These are phyloP conservation scores for Eucalyptus pauciflora DNA, from an alignment of 345 rosid species.

Conservation along the genomic window DNA sequence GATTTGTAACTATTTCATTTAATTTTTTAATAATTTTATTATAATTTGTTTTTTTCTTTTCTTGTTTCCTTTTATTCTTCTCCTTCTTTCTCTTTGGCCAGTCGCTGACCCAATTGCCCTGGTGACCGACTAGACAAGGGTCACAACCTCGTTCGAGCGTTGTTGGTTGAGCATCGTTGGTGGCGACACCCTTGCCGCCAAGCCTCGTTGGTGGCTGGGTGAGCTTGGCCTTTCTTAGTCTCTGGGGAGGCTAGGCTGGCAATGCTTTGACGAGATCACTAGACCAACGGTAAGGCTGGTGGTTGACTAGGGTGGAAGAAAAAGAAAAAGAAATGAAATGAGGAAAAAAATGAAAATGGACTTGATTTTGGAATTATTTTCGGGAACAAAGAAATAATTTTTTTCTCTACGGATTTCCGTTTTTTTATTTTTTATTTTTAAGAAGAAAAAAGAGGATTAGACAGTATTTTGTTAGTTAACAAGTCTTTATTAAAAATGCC, in stretches of 20 bases:
- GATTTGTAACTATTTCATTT: too few species aligned
- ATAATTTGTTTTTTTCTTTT: fast-evolving
- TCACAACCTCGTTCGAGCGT: fast-evolving
- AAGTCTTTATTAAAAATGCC: too few species aligned
- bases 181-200: fast-evolving
- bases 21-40: too few species aligned
- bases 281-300: too few species aligned
- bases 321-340: fast-evolving
- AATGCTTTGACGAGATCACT: too few species aligned
- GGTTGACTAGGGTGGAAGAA: too few species aligned
- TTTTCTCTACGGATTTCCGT: fast-evolving
- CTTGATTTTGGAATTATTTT: fast-evolving
- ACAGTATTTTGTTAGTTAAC: too few species aligned
- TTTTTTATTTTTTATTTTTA: too few species aligned
- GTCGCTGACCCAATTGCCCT: fast-evolving
- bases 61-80: too few species aligned
- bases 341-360: fast-evolving
- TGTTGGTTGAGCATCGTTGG: fast-evolving
- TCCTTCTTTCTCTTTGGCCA: too few species aligned
- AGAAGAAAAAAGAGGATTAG: too few species aligned
- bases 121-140: fast-evolving
- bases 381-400: fast-evolving
- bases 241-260: fast-evolving
- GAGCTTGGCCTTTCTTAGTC: fast-evolving
- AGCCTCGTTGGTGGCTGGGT: too few species aligned